Percentiles rank a stretch among this genome's conserved stretches.
These are phyloP conservation scores for Bombardia bombarda DNA, from an alignment of 495 filamentous ascomycete species.

Conservation along the genomic window DNA sequence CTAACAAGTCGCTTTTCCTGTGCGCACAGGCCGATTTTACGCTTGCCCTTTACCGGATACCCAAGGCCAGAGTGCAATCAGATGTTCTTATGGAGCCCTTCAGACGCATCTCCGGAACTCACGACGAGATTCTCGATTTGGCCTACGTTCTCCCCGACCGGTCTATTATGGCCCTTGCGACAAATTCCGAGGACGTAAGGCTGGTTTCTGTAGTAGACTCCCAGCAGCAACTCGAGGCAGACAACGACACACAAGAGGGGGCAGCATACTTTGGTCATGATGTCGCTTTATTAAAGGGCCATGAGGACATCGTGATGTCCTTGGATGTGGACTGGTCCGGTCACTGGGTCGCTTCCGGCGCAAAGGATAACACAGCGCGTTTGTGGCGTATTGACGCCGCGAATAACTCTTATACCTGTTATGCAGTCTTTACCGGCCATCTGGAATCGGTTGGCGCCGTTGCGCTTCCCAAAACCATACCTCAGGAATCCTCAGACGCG, in stretches of 20 bases:
- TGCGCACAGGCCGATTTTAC: constrained; percentile 88
- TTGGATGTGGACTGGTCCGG: constrained; percentile 94
- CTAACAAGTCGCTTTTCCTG: constrained; percentile 56
- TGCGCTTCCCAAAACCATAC: constrained; percentile 61
- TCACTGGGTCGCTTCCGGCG: constrained; percentile 89
- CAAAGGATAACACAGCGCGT: constrained; percentile 91
- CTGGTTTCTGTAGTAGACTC: constrained; percentile 55
- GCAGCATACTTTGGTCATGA: constrained; percentile 85
- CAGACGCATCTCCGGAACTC: constrained; percentile 84
- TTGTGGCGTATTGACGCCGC: constrained; percentile 83
- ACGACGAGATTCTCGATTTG: constrained; percentile 94
- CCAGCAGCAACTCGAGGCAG: constrained; percentile 17
- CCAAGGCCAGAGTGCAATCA: constrained; percentile 15
- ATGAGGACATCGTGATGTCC: constrained; percentile 92
- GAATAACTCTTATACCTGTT: constrained; percentile 65
- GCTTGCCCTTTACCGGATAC: constrained; percentile 61
- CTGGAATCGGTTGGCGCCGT: constrained; percentile 94
- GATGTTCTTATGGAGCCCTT: constrained; percentile 35
- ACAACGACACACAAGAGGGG: constrained; percentile 29
- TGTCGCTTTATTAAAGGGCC: constrained; percentile 73
- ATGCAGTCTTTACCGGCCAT: constrained; percentile 78
- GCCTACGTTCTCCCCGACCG: constrained; percentile 72
- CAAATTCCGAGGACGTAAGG: constrained; percentile 88
- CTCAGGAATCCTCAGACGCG: constrained; percentile 56
- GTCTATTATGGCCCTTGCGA: constrained; percentile 80